A percentile compares a stretch with the other conserved stretches of the same genome.
These are phyloP conservation scores for Wallacemonas rigidus DNA, from an alignment of 208 protist genomes.

Conservation along the genomic window DNA sequence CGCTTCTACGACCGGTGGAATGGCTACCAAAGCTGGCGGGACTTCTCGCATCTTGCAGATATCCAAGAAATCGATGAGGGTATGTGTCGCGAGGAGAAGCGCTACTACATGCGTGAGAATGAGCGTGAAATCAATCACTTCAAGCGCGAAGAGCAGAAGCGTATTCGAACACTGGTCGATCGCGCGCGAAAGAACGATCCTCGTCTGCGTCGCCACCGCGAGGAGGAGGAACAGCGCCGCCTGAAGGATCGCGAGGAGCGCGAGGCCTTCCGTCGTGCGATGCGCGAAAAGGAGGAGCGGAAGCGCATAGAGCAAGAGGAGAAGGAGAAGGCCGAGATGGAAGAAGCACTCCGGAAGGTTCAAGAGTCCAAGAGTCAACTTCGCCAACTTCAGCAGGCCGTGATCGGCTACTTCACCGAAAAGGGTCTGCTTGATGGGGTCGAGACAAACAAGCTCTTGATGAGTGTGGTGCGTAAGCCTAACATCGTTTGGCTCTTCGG, in stretches of 20 bases:
- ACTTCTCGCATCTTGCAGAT: constrained; percentile 95
- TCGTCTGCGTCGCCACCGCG: constrained; percentile 80
- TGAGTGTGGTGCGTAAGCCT: constrained; percentile 50
- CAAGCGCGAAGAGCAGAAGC: constrained; percentile 88
- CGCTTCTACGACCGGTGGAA: constrained; percentile 97
- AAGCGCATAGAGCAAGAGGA: constrained; percentile 49
- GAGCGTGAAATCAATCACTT: constrained; percentile 83
- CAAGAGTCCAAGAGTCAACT: constrained; percentile 54
- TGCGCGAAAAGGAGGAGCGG: constrained; percentile 65
- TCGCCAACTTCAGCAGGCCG: constrained; percentile 45
- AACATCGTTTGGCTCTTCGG: constrained; percentile 80
- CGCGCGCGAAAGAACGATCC: constrained; percentile 92
- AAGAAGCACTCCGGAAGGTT: constrained; percentile 28
- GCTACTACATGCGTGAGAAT: constrained; percentile 97
- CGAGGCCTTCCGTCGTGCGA: constrained; percentile 70
- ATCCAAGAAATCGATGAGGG: constrained; percentile 91
- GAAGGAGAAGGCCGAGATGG: constrained; percentile 48
- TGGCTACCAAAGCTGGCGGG: constrained; percentile 94
- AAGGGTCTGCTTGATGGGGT: constrained; percentile 61
- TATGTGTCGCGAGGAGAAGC: constrained; percentile 95
- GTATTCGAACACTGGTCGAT: constrained; percentile 91
- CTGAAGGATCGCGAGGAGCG: constrained; percentile 56
- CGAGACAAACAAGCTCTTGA: constrained; percentile 77
- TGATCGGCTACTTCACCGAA: constrained; percentile 51
- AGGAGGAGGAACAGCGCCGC: constrained; percentile 78